These are phyloP conservation scores for Lasiodiplodia citricola DNA, from an alignment of 2,329 filamentous ascomycete species.

Conservation along the genomic window DNA sequence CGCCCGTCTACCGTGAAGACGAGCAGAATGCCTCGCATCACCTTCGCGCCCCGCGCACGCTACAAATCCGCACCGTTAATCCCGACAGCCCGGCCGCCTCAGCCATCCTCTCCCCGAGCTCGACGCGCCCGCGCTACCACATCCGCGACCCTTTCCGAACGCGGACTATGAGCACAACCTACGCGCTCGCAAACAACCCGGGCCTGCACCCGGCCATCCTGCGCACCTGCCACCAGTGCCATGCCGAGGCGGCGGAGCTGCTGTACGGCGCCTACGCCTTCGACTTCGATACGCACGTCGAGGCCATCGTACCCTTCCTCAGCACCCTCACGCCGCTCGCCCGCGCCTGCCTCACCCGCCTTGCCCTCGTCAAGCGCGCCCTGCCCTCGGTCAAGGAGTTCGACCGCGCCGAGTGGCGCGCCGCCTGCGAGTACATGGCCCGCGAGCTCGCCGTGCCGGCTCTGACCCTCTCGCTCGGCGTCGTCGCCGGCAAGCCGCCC, in stretches of 20 bases:
- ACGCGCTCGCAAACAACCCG: conserved; percentile 53
- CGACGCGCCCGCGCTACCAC: conserved; percentile 48
- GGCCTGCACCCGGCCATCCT: conserved; percentile 52
- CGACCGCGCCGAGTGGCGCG: conserved; percentile 61
- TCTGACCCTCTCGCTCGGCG: conserved; percentile 54
- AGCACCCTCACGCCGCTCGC: conserved; percentile 59
- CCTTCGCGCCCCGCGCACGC: conserved; percentile 40
- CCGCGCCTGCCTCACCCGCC: conserved; percentile 53
- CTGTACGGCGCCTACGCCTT: conserved; percentile 64
- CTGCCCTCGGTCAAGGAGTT: conserved; percentile 60
- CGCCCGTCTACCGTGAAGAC: conserved; percentile 51
- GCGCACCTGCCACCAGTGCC: conserved; percentile 53
- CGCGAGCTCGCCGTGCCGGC: conserved; percentile 40
- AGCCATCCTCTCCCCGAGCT: conserved; percentile 33
- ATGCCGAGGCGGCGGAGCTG: conserved; percentile 61
- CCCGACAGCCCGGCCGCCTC: conserved; percentile 34
- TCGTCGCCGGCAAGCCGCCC: conserved; percentile 61
- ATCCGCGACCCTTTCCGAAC: conserved; percentile 49
- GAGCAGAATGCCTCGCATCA: conserved; percentile 35
- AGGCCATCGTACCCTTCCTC: conserved; percentile 66
- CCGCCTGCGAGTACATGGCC: conserved; percentile 57
- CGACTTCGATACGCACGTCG: conserved; percentile 64
- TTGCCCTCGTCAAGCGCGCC: conserved; percentile 63
- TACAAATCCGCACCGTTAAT: conserved; percentile 51
- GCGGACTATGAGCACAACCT: conserved; percentile 59